Conservation (phyloP, 225 moss, liverwort and hornwort genomes). For the Asterella californica region DNA sequence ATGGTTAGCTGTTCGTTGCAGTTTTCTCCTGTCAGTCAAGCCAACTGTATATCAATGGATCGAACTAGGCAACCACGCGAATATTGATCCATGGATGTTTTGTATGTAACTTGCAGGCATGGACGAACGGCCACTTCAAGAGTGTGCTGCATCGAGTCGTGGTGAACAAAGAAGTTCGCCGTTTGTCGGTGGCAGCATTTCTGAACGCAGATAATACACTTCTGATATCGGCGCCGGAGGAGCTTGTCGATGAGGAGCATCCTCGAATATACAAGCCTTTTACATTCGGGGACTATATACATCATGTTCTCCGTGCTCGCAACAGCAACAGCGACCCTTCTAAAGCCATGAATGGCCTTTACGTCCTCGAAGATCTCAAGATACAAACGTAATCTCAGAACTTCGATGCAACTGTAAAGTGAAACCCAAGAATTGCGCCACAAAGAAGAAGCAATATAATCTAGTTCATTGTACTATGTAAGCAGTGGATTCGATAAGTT, state of each 20-base stretch:
- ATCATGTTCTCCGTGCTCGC: neutral
- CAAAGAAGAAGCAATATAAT: too few species aligned
- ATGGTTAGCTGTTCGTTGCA: neutral
- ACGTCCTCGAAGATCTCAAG: neutral
- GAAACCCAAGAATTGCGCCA: too few species aligned
- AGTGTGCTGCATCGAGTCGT: constrained; percentile 36
- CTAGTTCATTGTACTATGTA: too few species aligned
- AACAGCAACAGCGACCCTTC: neutral
- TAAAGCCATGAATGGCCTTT: neutral
- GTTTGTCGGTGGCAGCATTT: constrained; percentile 36
- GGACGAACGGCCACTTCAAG: constrained; percentile 33
- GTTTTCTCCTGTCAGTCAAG: neutral
- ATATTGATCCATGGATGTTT: too few species aligned
- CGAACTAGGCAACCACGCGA: neutral
- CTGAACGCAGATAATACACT: constrained; percentile 4
- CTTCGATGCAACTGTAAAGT: too few species aligned
- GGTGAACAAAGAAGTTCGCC: constrained; percentile 24
- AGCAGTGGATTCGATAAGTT: too few species aligned
- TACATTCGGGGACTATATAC: constrained; percentile 1
- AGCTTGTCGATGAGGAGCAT: constrained; percentile 22
- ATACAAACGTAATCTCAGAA: neutral
- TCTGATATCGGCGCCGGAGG: constrained; percentile 23
- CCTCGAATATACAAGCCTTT: constrained; percentile 19
- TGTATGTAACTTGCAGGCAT: constrained; percentile 28
- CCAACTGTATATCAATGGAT: neutral